Base-by-base conservation (phyloP, 2,329 filamentous ascomycete genomes). In the Chaetomiaceae sp. region DNA sequence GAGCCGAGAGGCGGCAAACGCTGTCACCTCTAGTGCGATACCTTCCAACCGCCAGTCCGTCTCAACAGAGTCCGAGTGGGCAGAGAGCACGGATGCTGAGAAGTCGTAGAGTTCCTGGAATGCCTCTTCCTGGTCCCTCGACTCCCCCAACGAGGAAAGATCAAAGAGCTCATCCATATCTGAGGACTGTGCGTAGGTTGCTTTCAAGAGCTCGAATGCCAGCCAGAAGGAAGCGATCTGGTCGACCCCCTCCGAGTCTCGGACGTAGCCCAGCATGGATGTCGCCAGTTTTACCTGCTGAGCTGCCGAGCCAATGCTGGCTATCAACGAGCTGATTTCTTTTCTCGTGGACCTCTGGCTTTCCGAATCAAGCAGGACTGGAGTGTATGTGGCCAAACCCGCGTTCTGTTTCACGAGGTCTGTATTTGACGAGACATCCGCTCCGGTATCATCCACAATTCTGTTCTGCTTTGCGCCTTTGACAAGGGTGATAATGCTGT, bases 191-290 rank as follows among this genome's bases (percentile, higher is more conserved):
- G 69, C 65, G 16, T 81, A 70, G 7, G 76, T 73, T 3, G 78
- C 75, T 61, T 83, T 83, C 8, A 91, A 68, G 2, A 92, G 75
- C 58, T 87, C 81, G 50, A 91, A 81, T 0, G 86, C 79, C 3
- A 96, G 72, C 91, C 91, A 96, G 60, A 89, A 87, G 3, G 85
- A 81, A 12, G 89, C 82, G 21, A 92, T 67, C 56, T 83, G 79
- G 31, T 74, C 72, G 16, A 80, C 72, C 0, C 81, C 79, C 3
- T 75, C 71, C 3, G 79, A 77, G 25, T 79, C 74, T 46, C 80
- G 78, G 4, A 85, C 68, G 49, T 79, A 78, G 40, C 82, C 78
- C 21, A 91, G 70, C 67, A 95, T 78, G 19, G 82, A 79, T 16
- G 74, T 74, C 4, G 82, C 81, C 42, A 95, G 73, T 12, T 68